Evolutionary conservation across 1,139 yeast species (phyloP).

Genomic region (Magnusiomyces fungicola): DNA sequence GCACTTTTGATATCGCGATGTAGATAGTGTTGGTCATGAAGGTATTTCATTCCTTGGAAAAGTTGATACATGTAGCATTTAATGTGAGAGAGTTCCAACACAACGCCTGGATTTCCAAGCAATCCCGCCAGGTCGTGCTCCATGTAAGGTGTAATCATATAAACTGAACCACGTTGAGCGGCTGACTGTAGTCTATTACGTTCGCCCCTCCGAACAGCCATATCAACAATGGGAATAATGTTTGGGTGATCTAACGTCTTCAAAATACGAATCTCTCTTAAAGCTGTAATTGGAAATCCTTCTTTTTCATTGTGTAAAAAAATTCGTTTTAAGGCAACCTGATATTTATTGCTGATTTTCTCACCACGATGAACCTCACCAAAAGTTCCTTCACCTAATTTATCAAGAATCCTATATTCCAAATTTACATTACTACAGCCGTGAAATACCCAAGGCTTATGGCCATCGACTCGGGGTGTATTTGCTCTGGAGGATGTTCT

Average conservation of each 20-base stretch:
- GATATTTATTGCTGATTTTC: constrained; percentile 41
- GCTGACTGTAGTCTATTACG: constrained; percentile 15
- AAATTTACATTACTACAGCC: constrained; percentile 31
- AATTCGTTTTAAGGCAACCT: constrained; percentile 82
- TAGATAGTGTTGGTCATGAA: constrained; percentile 58
- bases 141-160: constrained; percentile 92
- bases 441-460: constrained; percentile 15
- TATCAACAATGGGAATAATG: constrained; percentile 71
- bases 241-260: constrained; percentile 64
- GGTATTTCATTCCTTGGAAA: constrained; percentile 69
- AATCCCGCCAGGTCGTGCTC: constrained; percentile 88
- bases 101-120: constrained; percentile 73
- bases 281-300: constrained; percentile 92
- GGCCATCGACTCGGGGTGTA: too few species aligned
- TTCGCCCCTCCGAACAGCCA: constrained; percentile 55
- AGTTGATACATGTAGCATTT: constrained; percentile 81
- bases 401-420: constrained; percentile 51
- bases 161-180: constrained; percentile 42
- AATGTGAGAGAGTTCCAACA: constrained; percentile 55
- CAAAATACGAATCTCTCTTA: constrained; percentile 82
- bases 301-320: constrained; percentile 79
- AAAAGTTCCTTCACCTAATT: constrained; percentile 91
- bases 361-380: constrained; percentile 70
- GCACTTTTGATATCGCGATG: constrained; percentile 97
- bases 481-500: too few species aligned